A percentile compares a stretch with the other conserved stretches of the same genome.
phyloP scores from a whole-genome alignment of 768 basidiomycete genomes.

The Coprinopsis strossmayeri region DNA sequence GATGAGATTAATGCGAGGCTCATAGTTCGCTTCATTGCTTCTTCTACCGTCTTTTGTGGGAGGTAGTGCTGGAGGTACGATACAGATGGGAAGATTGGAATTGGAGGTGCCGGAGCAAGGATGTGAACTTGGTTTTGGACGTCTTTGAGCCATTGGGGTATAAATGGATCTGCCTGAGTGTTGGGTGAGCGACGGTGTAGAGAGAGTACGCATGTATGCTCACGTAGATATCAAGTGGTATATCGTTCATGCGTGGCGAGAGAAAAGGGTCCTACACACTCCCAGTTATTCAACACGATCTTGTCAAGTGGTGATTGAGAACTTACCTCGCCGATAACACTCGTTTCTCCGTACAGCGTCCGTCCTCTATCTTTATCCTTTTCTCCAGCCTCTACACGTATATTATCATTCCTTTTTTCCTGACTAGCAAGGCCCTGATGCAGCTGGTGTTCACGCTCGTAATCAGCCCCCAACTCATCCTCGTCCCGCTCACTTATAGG shows the following conservation, averaged over 20 bases:
- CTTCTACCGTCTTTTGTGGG: conserved; percentile 28
- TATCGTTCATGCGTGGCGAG: not conserved
- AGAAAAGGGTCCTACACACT: too few relatives aligned
- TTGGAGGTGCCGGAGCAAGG: conserved; percentile 33
- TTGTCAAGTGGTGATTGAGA: not conserved
- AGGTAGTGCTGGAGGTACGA: conserved; percentile 36
- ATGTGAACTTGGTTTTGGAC: conserved; percentile 40
- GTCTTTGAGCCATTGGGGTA: conserved; percentile 43
- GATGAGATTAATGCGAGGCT: conserved; percentile 22
- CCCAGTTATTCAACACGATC: too few relatives aligned
- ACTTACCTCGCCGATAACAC: not conserved
- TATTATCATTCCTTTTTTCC: too few relatives aligned
- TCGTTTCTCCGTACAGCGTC: too few relatives aligned
- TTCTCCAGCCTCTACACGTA: not conserved
- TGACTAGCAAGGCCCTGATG: too few relatives aligned
- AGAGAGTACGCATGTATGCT: not conserved
- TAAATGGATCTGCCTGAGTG: conserved; percentile 39
- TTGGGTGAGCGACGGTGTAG: not conserved
- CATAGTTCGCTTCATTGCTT: conserved; percentile 13
- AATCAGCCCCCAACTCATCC: not conserved
- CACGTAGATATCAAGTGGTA: conserved; percentile 6
- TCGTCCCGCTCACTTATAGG: conserved; percentile 4
- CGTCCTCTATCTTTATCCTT: too few relatives aligned
- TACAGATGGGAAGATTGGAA: conserved; percentile 34
- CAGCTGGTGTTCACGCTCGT: too few relatives aligned